phyloP scores from a whole-genome alignment of 768 basidiomycete genomes.

The Chiua virens region DNA sequence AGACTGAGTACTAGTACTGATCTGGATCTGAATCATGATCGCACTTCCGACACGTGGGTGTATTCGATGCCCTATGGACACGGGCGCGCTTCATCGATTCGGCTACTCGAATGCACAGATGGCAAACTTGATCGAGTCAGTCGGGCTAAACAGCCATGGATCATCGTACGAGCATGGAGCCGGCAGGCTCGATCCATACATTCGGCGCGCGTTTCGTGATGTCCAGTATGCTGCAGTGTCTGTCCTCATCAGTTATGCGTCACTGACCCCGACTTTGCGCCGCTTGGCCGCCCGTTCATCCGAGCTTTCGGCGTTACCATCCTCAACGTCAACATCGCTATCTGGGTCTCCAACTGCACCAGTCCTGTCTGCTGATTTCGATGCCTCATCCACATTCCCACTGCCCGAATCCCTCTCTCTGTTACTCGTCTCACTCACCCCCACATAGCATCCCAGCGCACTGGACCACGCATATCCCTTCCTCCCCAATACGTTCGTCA shows the following conservation, averaged over 20 bases:
- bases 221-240: too few relatives aligned
- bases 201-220: too few relatives aligned
- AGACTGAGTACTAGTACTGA: too few relatives aligned
- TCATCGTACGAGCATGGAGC: too few relatives aligned
- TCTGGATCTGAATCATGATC: too few relatives aligned
- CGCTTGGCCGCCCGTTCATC: slow-evolving; percentile 16
- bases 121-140: too few relatives aligned
- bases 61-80: too few relatives aligned
- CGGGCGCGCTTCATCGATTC: too few relatives aligned
- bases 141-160: too few relatives aligned
- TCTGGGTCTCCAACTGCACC: neutral
- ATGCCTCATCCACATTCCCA: neutral
- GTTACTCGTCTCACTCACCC: neutral
- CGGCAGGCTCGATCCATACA: too few relatives aligned
- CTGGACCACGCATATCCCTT: slow-evolving; percentile 68
- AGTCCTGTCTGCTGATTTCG: neutral
- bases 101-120: too few relatives aligned
- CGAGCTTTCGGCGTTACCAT: neutral
- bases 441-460: slow-evolving; percentile 43
- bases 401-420: neutral
- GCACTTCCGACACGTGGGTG: too few relatives aligned
- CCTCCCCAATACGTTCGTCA: slow-evolving; percentile 64
- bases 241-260: slow-evolving; percentile 1
- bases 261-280: slow-evolving; percentile 6
- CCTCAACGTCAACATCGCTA: neutral